Percentiles rank a stretch among this genome's conserved stretches.
Conservation (phyloP, 164 flowering plant genomes). For the Berberis thunbergii region DNA sequence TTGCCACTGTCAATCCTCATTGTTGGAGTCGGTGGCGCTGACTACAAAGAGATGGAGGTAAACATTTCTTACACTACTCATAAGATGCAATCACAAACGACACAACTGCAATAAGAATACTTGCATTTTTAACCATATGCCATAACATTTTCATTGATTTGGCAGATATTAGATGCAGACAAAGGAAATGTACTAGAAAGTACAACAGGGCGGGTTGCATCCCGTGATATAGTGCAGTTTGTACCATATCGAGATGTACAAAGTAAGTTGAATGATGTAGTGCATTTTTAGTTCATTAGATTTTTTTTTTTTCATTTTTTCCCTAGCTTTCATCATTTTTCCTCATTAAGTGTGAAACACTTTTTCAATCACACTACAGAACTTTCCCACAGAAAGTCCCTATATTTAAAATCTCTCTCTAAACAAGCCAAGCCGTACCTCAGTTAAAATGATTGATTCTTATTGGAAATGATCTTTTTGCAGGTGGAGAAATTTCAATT, state of each 20-base stretch:
- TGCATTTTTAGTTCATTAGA: too few species aligned
- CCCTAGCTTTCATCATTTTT: background rate
- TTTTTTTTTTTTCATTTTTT: background rate
- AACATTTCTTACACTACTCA: conserved; percentile 24
- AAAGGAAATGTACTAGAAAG: conserved; percentile 61
- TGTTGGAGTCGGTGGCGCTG: conserved; percentile 91
- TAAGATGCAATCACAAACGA: background rate
- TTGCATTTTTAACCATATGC: background rate
- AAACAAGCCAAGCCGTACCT: background rate
- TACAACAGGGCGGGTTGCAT: conserved; percentile 63
- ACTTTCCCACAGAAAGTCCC: background rate
- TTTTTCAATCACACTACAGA: background rate
- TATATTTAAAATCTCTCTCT: background rate
- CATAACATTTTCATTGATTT: background rate
- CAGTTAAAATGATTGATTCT: background rate
- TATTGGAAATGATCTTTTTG: background rate
- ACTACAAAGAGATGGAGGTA: conserved; percentile 93
- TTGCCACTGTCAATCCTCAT: conserved; percentile 84
- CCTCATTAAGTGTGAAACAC: background rate
- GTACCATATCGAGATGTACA: conserved; percentile 73
- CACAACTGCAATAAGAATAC: background rate
- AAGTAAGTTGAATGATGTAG: conserved; percentile 27
- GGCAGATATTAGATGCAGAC: conserved; percentile 88
- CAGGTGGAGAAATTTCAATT: conserved; percentile 46
- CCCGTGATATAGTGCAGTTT: conserved; percentile 81